These are phyloP conservation scores for Calonectria hongkongensis DNA, from an alignment of 2,329 filamentous ascomycete genomes.

Conservation along the genomic window DNA sequence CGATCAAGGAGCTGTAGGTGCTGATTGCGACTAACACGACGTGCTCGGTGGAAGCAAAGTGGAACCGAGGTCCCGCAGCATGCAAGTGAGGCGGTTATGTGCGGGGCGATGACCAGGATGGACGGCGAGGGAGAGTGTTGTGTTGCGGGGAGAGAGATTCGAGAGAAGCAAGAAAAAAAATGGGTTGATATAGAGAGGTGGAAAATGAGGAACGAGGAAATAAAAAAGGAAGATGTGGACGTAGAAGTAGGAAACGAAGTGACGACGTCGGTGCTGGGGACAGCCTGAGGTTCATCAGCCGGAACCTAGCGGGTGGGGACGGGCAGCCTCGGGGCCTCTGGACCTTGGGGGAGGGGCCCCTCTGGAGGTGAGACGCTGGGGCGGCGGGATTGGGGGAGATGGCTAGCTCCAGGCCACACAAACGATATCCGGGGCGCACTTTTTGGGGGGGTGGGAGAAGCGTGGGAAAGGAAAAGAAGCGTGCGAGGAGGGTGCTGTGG, in stretches of 20 bases:
- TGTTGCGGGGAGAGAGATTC: slow-evolving; percentile 22
- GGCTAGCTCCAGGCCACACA: slow-evolving; percentile 11
- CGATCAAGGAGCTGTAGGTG: slow-evolving; percentile 17
- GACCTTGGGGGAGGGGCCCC: slow-evolving; percentile 22
- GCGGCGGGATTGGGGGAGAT: slow-evolving; percentile 21
- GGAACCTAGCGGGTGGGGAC: slow-evolving; percentile 39
- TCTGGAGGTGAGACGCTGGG: slow-evolving; percentile 33
- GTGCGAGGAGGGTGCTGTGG: slow-evolving; percentile 11
- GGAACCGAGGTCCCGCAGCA: slow-evolving; percentile 31
- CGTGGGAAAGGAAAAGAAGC: neutral
- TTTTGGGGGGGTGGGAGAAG: neutral
- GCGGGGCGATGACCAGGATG: neutral
- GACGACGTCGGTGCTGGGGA: slow-evolving; percentile 38
- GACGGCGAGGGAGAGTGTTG: slow-evolving; percentile 1
- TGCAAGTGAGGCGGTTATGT: slow-evolving; percentile 3
- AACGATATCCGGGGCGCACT: slow-evolving; percentile 8
- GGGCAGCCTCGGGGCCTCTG: slow-evolving; percentile 29
- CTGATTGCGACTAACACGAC: slow-evolving; percentile 38
- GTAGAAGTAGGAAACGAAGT: slow-evolving; percentile 34
- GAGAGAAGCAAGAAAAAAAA: slow-evolving; percentile 33
- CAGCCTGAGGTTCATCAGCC: slow-evolving; percentile 39
- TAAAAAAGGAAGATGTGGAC: slow-evolving; percentile 21
- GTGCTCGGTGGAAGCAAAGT: slow-evolving; percentile 25
- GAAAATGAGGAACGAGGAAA: slow-evolving; percentile 41
- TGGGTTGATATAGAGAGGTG: slow-evolving; percentile 28